Conservation (phyloP, 148 eudicot genomes). For the Dysphania ambrosioides region DNA sequence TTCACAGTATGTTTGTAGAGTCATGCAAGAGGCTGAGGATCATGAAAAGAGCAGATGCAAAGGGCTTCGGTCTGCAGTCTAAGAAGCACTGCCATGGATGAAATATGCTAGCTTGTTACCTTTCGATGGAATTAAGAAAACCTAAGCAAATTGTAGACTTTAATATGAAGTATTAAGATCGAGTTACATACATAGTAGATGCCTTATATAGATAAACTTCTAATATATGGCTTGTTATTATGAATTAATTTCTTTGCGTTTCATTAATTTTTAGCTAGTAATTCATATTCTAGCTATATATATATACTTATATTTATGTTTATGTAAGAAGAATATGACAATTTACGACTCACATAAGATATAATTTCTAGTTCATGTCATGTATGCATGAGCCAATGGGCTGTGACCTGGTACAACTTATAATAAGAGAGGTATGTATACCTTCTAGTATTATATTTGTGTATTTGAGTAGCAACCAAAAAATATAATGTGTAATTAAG, state of each 20-base stretch:
- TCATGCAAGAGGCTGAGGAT: slow-evolving; percentile 65
- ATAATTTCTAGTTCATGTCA: background rate
- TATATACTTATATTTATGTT: too few species aligned
- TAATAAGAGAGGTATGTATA: too few species aligned
- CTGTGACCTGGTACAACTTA: too few species aligned
- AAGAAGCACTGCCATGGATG: slow-evolving; percentile 34
- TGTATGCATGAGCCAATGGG: too few species aligned
- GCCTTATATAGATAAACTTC: background rate
- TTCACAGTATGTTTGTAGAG: slow-evolving; percentile 50
- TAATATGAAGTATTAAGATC: background rate
- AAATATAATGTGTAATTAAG: too few species aligned
- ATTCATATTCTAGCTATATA: background rate
- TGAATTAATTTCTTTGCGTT: background rate
- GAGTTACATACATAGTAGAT: background rate
- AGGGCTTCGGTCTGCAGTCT: slow-evolving; percentile 34
- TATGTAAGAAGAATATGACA: background rate
- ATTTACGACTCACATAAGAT: background rate
- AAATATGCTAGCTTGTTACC: background rate
- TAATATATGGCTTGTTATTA: background rate
- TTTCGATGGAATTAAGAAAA: background rate
- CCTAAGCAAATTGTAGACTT: background rate
- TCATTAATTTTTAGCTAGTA: background rate
- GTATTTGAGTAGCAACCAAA: too few species aligned
- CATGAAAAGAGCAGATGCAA: slow-evolving; percentile 54
- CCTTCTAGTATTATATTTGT: too few species aligned